Evolutionary conservation across 345 rosid species (phyloP), one percentile per base, ranked within the genome.

Genomic region (Sisymbrium altissimum): DNA sequence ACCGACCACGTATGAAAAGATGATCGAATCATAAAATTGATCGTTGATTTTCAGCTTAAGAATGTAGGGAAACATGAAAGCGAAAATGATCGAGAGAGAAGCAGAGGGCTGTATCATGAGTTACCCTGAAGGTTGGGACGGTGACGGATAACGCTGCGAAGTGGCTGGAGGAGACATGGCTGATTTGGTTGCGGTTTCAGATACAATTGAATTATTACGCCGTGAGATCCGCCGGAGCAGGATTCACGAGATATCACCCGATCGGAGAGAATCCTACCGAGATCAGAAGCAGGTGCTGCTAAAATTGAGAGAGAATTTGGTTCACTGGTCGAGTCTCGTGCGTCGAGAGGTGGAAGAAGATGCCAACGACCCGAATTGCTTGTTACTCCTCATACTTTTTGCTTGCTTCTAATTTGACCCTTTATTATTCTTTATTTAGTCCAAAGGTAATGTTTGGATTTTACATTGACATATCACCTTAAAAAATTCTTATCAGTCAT

Each of bases 121-220:
- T 83, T 83, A 95, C 99, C 97, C 97, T 56, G 99, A 95, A 65
- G 99, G 99, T 59, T 95, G 97, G 36, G 99, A 92, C 59, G 97
- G 97, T 23, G 99, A 95, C 14, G 89, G 79, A 72, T 88, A 87
- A 68, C 93, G 90, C 72, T 86, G 86, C n/a, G 97, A 82, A 58
- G 77, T 84, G 55, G 90, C 81, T 56, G 96, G 96, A 80, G 99
- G 97, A 81, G 96, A 85, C 99, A 95, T 95, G 72, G 76, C 58
- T 36, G 74, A 80, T 69, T 36, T 33, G 45, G 23, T 56, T 25
- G 2, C 9, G 64, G 0, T 54, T n/a, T 49, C 14, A 68, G 65
- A n/a, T 41, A 27, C 39, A 60, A 46, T 9, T 60, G 45, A 17
- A 6, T 27, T 55, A 3, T 21, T 14, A 55, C 45, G 48, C 33